phyloP scores from a whole-genome alignment of 768 basidiomycete genomes.

The Cystofilobasidium bisporidii region DNA sequence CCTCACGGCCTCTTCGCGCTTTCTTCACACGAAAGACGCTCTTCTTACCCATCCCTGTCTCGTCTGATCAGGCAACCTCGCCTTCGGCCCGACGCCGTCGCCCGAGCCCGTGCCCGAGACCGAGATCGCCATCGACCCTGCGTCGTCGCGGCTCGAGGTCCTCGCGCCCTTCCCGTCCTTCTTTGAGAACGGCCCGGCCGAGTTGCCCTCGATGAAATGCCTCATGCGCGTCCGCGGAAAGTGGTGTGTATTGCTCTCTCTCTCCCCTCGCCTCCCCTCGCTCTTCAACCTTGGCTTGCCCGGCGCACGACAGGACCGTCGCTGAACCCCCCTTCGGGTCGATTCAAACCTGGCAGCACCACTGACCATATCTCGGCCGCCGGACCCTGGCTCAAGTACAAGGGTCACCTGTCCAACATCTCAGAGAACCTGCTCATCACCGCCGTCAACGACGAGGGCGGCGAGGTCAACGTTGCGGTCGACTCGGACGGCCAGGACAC shows the following conservation, averaged over 20 bases:
- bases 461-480: constrained; percentile 82
- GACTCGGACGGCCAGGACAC: constrained; percentile 63
- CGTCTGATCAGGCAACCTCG: constrained; percentile 41
- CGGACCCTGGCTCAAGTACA: constrained; percentile 98
- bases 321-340: not conserved
- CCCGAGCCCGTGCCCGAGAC: constrained; percentile 69
- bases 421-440: constrained; percentile 93
- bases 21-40: too few species aligned
- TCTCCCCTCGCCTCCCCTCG: not conserved
- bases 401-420: constrained; percentile 87
- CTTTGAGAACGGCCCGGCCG: constrained; percentile 53
- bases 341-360: too few species aligned
- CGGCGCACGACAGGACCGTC: not conserved
- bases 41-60: too few species aligned
- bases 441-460: constrained; percentile 88
- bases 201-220: constrained; percentile 72
- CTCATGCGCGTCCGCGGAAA: constrained; percentile 91
- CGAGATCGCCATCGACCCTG: constrained; percentile 62
- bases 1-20: too few species aligned
- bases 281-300: not conserved
- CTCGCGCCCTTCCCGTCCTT: constrained; percentile 74
- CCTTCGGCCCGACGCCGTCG: constrained; percentile 65
- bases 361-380: constrained; percentile 98
- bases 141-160: constrained; percentile 75
- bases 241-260: constrained; percentile 44